Evolutionary conservation across 768 basidiomycete genomes (phyloP).

Genomic region (Agaricus bisporus): DNA sequence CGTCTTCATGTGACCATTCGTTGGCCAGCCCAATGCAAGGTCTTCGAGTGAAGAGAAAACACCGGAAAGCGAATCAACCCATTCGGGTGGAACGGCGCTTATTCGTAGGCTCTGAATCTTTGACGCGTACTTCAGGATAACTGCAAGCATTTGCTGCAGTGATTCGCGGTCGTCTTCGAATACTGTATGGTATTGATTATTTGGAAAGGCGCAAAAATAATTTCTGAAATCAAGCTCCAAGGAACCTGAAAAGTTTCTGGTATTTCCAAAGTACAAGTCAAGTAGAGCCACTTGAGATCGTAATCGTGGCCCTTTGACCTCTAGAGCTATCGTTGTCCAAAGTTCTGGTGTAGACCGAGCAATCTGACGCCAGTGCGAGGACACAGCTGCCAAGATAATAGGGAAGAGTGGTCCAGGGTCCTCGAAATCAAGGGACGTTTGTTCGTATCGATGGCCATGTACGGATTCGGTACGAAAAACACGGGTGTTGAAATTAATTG

Average conservation of each 20-base stretch:
- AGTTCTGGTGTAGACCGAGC: conserved; percentile 7
- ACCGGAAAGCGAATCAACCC: not conserved
- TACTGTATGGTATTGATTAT: not conserved
- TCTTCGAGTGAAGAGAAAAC: not conserved
- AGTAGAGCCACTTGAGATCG: not conserved
- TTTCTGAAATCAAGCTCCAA: conserved; percentile 1
- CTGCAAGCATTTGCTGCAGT: not conserved
- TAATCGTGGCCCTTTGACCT: not conserved
- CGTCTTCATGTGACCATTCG: not conserved
- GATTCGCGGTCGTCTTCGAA: not conserved
- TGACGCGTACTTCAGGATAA: not conserved
- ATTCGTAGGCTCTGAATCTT: not conserved
- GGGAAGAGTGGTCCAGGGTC: not conserved
- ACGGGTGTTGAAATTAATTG: not conserved
- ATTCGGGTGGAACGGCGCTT: conserved; percentile 1
- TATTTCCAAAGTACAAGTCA: not conserved
- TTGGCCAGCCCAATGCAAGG: conserved; percentile 1
- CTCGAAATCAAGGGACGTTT: not conserved
- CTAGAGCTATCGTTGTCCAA: conserved; percentile 2
- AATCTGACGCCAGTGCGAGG: not conserved
- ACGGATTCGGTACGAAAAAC: not conserved
- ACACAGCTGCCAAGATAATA: not conserved
- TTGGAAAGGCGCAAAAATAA: not conserved
- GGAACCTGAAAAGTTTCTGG: not conserved
- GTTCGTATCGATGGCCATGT: not conserved